Evolutionary conservation across 768 basidiomycete species (phyloP).

Genomic region (Chalciporus sphaerocephalus): DNA sequence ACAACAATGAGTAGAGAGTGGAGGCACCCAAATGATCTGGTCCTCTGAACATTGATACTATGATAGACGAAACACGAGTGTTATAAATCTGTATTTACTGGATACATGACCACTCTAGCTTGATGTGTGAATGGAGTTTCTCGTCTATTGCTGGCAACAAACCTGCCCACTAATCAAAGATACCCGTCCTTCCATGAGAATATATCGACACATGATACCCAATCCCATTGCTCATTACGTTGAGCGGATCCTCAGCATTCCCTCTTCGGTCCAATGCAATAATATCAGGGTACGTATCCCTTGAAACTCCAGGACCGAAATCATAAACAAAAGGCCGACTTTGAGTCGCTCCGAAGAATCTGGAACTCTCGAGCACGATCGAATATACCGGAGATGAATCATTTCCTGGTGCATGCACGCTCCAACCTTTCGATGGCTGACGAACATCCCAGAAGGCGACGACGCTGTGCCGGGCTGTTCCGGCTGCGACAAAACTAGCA

Average conservation of each 20-base stretch:
- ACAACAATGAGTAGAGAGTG: neutral
- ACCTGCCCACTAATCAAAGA: neutral
- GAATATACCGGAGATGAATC: constrained; percentile 77
- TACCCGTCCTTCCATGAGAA: constrained; percentile 28
- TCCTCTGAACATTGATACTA: too few relatives aligned
- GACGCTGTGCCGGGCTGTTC: constrained; percentile 70
- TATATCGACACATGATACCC: constrained; percentile 53
- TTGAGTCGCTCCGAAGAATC: constrained; percentile 75
- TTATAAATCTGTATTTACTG: too few relatives aligned
- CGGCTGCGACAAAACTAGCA: constrained; percentile 64
- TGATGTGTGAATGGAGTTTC: too few relatives aligned
- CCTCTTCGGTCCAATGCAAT: constrained; percentile 18
- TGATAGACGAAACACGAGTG: too few relatives aligned
- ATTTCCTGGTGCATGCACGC: constrained; percentile 75
- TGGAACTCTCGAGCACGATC: constrained; percentile 68
- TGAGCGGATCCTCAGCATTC: constrained; percentile 19
- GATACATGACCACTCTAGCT: too few relatives aligned
- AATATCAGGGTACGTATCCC: constrained; percentile 51
- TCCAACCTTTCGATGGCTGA: constrained; percentile 59
- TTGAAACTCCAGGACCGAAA: constrained; percentile 62
- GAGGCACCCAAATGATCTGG: too few relatives aligned
- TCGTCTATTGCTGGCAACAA: too few relatives aligned
- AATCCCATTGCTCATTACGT: constrained; percentile 34
- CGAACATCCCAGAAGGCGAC: constrained; percentile 83
- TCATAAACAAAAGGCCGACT: constrained; percentile 75